phyloP scores from a whole-genome alignment of 495 filamentous ascomycete genomes.

The Haplographium delicatum region DNA sequence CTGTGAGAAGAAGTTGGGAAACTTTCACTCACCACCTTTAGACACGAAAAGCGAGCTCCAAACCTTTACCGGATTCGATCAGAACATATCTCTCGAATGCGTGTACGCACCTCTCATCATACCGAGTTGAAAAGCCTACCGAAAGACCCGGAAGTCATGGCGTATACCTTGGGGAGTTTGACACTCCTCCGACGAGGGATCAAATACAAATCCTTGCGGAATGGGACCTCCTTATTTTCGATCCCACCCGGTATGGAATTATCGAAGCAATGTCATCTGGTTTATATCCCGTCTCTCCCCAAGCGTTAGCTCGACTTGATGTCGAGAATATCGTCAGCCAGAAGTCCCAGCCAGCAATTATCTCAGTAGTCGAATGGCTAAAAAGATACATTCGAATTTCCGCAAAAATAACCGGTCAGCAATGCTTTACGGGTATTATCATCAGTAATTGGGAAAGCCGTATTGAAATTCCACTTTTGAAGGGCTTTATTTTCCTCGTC shows the following conservation, averaged over 20 bases:
- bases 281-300: slow-evolving; percentile 5
- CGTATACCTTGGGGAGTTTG: slow-evolving; percentile 38
- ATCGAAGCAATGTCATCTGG: slow-evolving; percentile 28
- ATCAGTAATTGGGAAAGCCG: slow-evolving; percentile 45
- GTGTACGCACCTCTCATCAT: not conserved
- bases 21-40: not conserved
- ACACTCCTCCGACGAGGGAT: slow-evolving; percentile 29
- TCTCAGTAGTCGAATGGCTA: slow-evolving; percentile 6
- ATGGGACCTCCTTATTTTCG: slow-evolving; percentile 41
- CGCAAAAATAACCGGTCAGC: slow-evolving; percentile 9
- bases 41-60: slow-evolving; percentile 2
- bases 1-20: not conserved
- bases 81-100: not conserved
- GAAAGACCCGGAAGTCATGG: slow-evolving; percentile 35
- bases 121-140: not conserved
- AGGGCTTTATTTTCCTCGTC: slow-evolving; percentile 33
- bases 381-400: not conserved
- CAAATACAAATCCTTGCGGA: slow-evolving; percentile 33
- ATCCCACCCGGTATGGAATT: slow-evolving; percentile 35
- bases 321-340: not conserved
- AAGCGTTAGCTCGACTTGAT: slow-evolving; percentile 9
- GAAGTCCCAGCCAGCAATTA: not conserved
- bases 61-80: not conserved
- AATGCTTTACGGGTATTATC: slow-evolving; percentile 40
- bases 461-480: slow-evolving; percentile 28